These are phyloP conservation scores for Backusella circina DNA, from an alignment of 192 early-diverging fungal species.

Conservation along the genomic window DNA sequence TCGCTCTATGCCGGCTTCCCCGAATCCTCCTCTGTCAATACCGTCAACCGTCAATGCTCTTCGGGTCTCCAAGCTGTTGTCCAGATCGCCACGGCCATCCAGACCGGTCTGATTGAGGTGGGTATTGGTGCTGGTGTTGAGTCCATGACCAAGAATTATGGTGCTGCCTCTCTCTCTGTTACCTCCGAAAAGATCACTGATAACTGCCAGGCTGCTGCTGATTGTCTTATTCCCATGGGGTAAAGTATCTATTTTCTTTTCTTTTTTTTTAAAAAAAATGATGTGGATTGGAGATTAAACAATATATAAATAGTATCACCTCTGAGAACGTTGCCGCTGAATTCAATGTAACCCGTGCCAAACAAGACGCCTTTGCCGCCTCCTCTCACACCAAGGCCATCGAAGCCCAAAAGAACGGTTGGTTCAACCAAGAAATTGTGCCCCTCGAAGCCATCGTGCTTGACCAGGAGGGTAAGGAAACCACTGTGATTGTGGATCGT, in stretches of 20 bases:
- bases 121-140: conserved; percentile 95
- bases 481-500: conserved; percentile 64
- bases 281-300: background rate
- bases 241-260: conserved; percentile 6
- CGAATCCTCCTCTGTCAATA: conserved; percentile 71
- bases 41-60: conserved; percentile 94
- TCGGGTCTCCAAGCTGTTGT: conserved; percentile 88
- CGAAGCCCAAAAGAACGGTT: conserved; percentile 84
- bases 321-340: conserved; percentile 96
- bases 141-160: conserved; percentile 90
- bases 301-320: conserved; percentile 60
- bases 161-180: conserved; percentile 67
- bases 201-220: conserved; percentile 60
- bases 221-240: conserved; percentile 89
- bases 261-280: background rate
- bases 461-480: conserved; percentile 80
- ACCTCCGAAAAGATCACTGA: conserved; percentile 75
- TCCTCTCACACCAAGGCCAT: conserved; percentile 81
- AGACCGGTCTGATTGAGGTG: conserved; percentile 83
- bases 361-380: conserved; percentile 90
- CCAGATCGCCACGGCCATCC: conserved; percentile 85
- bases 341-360: conserved; percentile 78
- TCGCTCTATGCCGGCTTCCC: conserved; percentile 91
- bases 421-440: conserved; percentile 90
- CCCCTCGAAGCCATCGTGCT: conserved; percentile 70